Evolutionary conservation across 345 rosid species (phyloP).

Genomic region (Cardamine chenopodiifolia): DNA sequence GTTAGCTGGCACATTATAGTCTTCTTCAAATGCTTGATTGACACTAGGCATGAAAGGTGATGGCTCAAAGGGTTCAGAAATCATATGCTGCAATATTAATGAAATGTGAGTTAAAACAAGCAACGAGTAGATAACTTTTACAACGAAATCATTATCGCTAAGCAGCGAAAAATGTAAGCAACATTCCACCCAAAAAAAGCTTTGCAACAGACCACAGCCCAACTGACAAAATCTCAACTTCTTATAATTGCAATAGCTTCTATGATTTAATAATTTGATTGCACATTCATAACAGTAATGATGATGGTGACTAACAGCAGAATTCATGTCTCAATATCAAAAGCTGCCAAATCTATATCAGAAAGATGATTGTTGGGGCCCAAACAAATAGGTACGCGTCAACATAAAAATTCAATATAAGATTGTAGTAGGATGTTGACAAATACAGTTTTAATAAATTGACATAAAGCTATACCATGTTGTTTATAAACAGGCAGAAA

Average conservation of each 20-base stretch:
- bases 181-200: not conserved
- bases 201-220: not conserved
- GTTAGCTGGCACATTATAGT: constrained; percentile 52
- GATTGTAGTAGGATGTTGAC: not conserved
- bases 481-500: not conserved
- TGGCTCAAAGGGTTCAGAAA: constrained; percentile 91
- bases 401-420: not conserved
- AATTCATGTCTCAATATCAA: not conserved
- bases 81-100: constrained; percentile 70
- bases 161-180: constrained; percentile 5
- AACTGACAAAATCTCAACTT: not conserved
- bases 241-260: constrained; percentile 20
- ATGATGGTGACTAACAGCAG: not conserved
- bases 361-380: not conserved
- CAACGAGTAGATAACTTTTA: not conserved
- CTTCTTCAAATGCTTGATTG: constrained; percentile 69
- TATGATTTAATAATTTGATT: constrained; percentile 2
- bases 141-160: not conserved
- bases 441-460: not conserved
- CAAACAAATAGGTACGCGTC: not conserved
- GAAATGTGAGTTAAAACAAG: constrained; percentile 13
- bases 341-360: not conserved
- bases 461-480: not conserved
- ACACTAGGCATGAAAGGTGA: constrained; percentile 81
- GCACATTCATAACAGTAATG: not conserved